Conservation (phyloP, 345 rosid genomes). For the Populus pruinosa region DNA sequence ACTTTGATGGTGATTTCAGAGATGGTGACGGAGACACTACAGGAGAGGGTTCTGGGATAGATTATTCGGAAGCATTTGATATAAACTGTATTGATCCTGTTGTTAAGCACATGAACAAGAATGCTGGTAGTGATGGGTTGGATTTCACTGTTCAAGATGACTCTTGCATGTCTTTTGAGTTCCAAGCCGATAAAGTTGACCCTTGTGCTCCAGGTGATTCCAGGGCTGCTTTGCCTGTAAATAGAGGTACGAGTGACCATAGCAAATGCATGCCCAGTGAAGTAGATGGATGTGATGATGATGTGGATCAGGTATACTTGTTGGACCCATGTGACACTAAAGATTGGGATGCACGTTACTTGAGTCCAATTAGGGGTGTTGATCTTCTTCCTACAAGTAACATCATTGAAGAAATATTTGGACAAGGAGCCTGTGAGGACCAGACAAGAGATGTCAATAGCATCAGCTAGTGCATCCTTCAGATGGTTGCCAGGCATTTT, state of each 20-base stretch:
- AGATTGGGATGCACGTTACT: conserved; percentile 38
- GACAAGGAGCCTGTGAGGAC: conserved; percentile 39
- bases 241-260: conserved; percentile 11
- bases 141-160: conserved; percentile 36
- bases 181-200: conserved; percentile 27
- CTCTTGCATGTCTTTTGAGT: conserved; percentile 47
- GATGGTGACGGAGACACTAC: conserved; percentile 12
- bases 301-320: conserved; percentile 32
- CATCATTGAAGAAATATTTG: conserved; percentile 62
- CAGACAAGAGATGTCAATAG: conserved; percentile 30
- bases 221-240: conserved; percentile 12
- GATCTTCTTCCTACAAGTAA: conserved; percentile 51
- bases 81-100: conserved; percentile 16
- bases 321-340: conserved; percentile 42
- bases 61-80: conserved; percentile 16
- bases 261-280: conserved; percentile 19
- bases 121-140: conserved; percentile 19
- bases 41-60: conserved; percentile 29
- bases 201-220: conserved; percentile 11
- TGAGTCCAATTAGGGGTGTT: conserved; percentile 35
- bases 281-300: conserved; percentile 33
- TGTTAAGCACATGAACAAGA: conserved; percentile 12
- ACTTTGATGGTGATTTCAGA: conserved; percentile 8
- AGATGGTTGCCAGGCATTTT: neutral
- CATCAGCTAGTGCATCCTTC: conserved; percentile 9